Evolutionary conservation across 2,329 filamentous ascomycete genomes (phyloP), one percentile per base, ranked within the genome.

Genomic region (Lasiodiplodia citricola): DNA sequence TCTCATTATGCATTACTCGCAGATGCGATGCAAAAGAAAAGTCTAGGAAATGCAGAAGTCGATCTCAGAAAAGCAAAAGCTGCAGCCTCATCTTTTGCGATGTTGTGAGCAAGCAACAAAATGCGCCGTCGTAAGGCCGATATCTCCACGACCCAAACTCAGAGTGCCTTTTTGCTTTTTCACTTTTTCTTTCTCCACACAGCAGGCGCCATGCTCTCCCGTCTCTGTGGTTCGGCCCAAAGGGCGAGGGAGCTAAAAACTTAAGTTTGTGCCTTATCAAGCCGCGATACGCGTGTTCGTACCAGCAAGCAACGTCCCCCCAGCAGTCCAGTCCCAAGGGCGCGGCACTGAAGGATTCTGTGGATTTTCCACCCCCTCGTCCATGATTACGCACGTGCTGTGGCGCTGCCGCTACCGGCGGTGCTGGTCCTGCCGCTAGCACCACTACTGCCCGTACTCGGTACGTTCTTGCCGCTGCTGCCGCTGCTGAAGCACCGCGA

Each of bases 401-500:
- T 47, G 44, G 44, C 44, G 44, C 44, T 47, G 18, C 44, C 10
- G 44, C 44, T 47, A 18, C 23, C 5, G 11, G 4, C 50, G 4
- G 7, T 28, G 11, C 37, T 60, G 38, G 21, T 25, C 38, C 18
- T 58, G 21, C 56, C 11, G 6, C 56, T 44, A 21, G 18, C 11
- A 10, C 56, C 41, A 7, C 38, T 11, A 21, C 38, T 50, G 25
- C 57, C n/a, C 38, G 23, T 62, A 25, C 38, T 23, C 18, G 28
- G 31, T n/a, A 37, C 5, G 4, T 28, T 62, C 4, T 31, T 14
- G 23, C 18, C 25, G 23, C 21, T 25, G 38, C 18, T 62, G 13
- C 10, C 37, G 14, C 31, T 64, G 47, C 31, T 64, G 47, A 64
- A 64, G 47, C 60, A 64, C n/a, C 60, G 60, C 28, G 60, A 64